Base-by-base conservation (phyloP, 2,329 filamentous ascomycete species). In the Tolypocladium endophyticum region DNA sequence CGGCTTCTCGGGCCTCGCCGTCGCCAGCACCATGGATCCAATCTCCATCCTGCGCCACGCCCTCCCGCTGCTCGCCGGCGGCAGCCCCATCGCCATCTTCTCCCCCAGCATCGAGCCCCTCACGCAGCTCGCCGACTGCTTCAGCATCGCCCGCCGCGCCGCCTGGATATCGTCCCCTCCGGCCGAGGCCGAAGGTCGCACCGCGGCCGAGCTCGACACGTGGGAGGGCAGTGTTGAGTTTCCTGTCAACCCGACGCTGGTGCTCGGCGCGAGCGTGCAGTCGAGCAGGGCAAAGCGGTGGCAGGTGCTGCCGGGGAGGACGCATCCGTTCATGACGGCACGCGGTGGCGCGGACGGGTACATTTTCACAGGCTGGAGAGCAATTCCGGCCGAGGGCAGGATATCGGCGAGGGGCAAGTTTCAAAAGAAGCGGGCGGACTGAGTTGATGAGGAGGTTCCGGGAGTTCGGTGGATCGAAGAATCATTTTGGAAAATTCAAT, bases 271-370 rank as follows among this genome's bases (percentile, higher is more conserved):
- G 0, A 85, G 82, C 16, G 79, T 99, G 58, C 92, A 97, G 75
- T 94, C 87, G 2, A 89, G 87, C 55, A 81, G 90, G 18, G 87
- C 89, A 6, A 81, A 89, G 62, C 80, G 84, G 58, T 97, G 91
- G 90, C 94, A 99, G 77, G 92, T 97, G 2, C 73, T 99, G 55
- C 94, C 94, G 0, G 90, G 91, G 0, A 79, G 94, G 58, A 97
- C 94, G 58, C 94, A 99, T 76, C 94, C 94, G 8, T 74, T 95
- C 59, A 99, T 99, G 94, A 96, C 90, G 61, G 86, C 86, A 43
- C 82, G 84, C 47, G 94, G 94, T 25, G 93, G 93, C 0, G 86
- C 91, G 0, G 93, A 97, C 69, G 94, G 94, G 0, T 99, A 90
- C 72, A 72, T 99, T 4, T 92, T 97, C 65, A 93, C 91, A 35